These are phyloP conservation scores for Suillus sp. DNA, from an alignment of 768 basidiomycete species.

Conservation along the genomic window DNA sequence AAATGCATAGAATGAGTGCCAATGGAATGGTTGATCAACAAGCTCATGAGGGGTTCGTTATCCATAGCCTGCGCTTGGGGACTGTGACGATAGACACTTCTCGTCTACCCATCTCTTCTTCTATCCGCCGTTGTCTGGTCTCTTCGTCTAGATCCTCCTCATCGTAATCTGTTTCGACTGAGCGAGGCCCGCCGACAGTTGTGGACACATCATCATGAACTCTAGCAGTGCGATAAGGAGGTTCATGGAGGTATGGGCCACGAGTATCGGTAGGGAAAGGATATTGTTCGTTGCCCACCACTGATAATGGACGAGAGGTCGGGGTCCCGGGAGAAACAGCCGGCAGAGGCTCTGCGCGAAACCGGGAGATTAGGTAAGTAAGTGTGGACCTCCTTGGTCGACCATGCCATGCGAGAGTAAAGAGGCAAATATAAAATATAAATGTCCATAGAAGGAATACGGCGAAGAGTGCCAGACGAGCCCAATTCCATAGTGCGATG, in stretches of 20 bases:
- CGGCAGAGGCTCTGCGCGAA: conserved; percentile 39
- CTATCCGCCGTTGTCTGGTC: conserved; percentile 70
- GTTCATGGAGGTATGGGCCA: conserved; percentile 71
- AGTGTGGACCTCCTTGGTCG: conserved; percentile 60
- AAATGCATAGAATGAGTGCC: conserved; percentile 9
- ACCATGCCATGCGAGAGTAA: conserved; percentile 59
- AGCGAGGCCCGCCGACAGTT: conserved; percentile 45
- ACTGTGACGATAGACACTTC: conserved; percentile 82
- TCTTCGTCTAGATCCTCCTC: conserved; percentile 79
- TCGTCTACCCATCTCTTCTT: conserved; percentile 79
- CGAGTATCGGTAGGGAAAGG: conserved; percentile 47
- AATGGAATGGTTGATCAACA: conserved; percentile 3
- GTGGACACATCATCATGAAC: conserved; percentile 45
- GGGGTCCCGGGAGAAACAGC: conserved; percentile 39
- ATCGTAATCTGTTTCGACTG: conserved; percentile 57
- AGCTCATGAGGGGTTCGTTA: conserved; percentile 63
- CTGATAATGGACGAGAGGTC: conserved; percentile 42
- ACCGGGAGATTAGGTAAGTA: conserved; percentile 46
- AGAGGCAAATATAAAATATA: conserved; percentile 56
- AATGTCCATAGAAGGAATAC: conserved; percentile 66
- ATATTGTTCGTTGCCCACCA: conserved; percentile 42
- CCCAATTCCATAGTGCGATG: conserved; percentile 58
- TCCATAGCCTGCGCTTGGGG: conserved; percentile 73
- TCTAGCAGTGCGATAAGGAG: conserved; percentile 50
- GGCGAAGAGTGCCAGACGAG: conserved; percentile 56